Percentiles rank a stretch among this genome's conserved stretches.
Conservation (phyloP, 305 asterid genomes). For the Nicotiana rustica region DNA sequence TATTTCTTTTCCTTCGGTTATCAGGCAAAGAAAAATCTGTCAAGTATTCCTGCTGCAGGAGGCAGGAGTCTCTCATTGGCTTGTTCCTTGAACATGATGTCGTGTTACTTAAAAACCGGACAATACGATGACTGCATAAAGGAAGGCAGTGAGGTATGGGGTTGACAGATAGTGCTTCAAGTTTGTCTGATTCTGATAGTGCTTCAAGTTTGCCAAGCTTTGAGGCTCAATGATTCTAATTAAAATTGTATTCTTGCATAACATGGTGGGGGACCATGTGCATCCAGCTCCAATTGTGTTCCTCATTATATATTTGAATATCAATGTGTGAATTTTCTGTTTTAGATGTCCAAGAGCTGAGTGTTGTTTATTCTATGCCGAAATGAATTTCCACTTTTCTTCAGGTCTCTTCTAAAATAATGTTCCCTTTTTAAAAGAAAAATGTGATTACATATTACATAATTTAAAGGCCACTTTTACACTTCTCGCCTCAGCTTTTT, state of each 20-base stretch:
- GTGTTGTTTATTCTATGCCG: conserved; percentile 5
- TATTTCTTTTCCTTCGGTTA: conserved; percentile 25
- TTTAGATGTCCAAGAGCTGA: conserved; percentile 24
- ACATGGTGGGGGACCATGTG: conserved; percentile 20
- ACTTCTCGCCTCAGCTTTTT: neutral
- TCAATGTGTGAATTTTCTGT: neutral
- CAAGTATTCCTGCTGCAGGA: conserved; percentile 67
- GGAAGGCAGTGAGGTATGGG: conserved; percentile 93
- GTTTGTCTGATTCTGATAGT: neutral
- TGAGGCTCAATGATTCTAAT: neutral
- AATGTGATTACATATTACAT: neutral
- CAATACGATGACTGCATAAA: conserved; percentile 75
- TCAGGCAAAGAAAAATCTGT: conserved; percentile 90
- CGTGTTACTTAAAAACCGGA: conserved; percentile 86
- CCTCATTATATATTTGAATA: conserved; percentile 11
- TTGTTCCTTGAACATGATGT: conserved; percentile 96
- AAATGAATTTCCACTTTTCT: neutral
- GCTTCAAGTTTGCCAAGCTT: neutral
- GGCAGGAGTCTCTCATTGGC: conserved; percentile 69
- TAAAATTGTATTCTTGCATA: neutral
- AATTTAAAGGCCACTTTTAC: neutral
- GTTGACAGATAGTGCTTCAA: neutral
- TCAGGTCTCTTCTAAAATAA: neutral
- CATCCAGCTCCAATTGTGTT: neutral
- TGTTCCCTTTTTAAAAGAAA: neutral